Conservation (phyloP, 352 stramenopile species). For the Peronospora destructor region DNA sequence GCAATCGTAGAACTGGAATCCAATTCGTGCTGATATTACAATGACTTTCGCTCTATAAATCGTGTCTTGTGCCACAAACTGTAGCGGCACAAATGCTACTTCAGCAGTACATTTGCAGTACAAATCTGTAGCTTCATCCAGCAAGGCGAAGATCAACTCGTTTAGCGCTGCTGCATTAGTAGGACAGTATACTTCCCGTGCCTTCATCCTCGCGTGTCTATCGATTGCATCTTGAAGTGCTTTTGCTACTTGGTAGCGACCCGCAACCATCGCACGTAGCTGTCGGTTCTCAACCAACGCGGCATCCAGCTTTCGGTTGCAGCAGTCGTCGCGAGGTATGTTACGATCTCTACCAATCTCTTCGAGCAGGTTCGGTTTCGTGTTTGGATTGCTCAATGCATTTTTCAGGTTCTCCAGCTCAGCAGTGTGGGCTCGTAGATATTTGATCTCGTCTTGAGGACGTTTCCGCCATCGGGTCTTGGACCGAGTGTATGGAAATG, state of each 20-base stretch:
- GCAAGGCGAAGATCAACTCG: slow-evolving; percentile 8
- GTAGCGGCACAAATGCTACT: not conserved
- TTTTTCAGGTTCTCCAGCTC: slow-evolving; percentile 18
- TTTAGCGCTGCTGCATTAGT: not conserved
- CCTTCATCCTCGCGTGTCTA: slow-evolving; percentile 4
- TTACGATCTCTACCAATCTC: not conserved
- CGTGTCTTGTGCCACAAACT: not conserved
- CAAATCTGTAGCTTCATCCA: slow-evolving; percentile 1
- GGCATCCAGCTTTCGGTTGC: not conserved
- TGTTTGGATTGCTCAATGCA: slow-evolving; percentile 3
- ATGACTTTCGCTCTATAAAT: not conserved
- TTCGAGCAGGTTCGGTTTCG: not conserved
- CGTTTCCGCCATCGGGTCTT: slow-evolving; percentile 26
- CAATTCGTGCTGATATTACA: too few relatives aligned
- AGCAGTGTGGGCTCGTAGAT: slow-evolving; percentile 15
- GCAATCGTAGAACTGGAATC: too few relatives aligned
- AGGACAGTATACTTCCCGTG: slow-evolving; percentile 7
- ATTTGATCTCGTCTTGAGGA: slow-evolving; percentile 31
- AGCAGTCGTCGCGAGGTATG: not conserved
- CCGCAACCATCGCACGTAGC: slow-evolving; percentile 9
- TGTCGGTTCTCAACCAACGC: slow-evolving; percentile 14
- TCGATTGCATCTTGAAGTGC: slow-evolving; percentile 12
- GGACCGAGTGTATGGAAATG: slow-evolving; percentile 22
- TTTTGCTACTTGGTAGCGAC: slow-evolving; percentile 7
- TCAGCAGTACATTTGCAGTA: not conserved